Percentiles rank a stretch among this genome's conserved stretches.
These are phyloP conservation scores for Nicotiana benthamiana DNA, from an alignment of 257 asterid genomes.

Conservation along the genomic window DNA sequence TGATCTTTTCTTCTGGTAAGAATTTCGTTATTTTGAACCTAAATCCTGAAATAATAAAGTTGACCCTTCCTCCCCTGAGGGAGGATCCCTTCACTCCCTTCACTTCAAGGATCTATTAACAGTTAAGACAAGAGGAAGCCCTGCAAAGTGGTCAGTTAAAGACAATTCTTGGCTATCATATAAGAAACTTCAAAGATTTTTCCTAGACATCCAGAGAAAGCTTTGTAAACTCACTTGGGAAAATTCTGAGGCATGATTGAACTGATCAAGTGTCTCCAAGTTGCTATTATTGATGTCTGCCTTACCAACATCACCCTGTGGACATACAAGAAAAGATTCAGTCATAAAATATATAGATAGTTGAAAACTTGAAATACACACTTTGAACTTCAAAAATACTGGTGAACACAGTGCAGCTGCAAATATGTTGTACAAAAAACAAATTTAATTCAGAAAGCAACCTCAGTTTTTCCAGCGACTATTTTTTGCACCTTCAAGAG, in stretches of 20 bases:
- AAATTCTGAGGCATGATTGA: conserved; percentile 32
- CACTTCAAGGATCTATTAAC: not conserved
- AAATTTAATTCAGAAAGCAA: not conserved
- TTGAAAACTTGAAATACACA: not conserved
- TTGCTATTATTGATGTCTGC: conserved; percentile 25
- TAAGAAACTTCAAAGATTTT: not conserved
- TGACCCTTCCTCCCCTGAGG: not conserved
- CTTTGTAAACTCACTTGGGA: conserved; percentile 36
- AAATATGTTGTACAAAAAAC: not conserved
- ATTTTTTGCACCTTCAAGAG: not conserved
- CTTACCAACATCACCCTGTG: conserved; percentile 42
- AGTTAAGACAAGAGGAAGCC: not conserved
- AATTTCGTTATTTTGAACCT: not conserved
- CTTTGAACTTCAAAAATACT: not conserved
- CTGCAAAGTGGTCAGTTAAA: not conserved
- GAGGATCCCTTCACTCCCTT: not conserved
- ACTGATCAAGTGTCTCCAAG: conserved; percentile 28
- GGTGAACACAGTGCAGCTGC: not conserved
- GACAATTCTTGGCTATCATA: not conserved
- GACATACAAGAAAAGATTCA: not conserved
- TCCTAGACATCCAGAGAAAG: not conserved
- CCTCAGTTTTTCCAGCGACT: not conserved
- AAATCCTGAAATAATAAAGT: not conserved
- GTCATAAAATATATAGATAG: not conserved
- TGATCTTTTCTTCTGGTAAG: not conserved